A percentile compares a stretch with the other conserved stretches of the same genome.
These are phyloP conservation scores for Mortierella claussenii DNA, from an alignment of 192 early-diverging fungal genomes.

Conservation along the genomic window DNA sequence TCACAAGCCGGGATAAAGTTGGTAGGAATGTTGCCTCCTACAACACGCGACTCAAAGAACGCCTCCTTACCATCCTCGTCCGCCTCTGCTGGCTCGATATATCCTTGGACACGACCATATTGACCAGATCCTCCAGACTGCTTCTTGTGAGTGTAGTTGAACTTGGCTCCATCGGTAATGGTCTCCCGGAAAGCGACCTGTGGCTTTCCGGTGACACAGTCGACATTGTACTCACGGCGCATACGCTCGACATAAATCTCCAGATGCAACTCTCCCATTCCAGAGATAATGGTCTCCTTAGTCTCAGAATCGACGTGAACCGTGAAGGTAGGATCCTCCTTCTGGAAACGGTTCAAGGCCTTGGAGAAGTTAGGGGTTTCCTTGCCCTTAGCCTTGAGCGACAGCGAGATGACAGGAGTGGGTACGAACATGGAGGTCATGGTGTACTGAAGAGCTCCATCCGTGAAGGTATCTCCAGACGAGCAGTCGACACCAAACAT, in stretches of 20 bases:
- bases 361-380: constrained; percentile 83
- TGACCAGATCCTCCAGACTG: constrained; percentile 97
- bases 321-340: constrained; percentile 88
- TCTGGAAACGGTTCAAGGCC: constrained; percentile 84
- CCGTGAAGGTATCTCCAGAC: constrained; percentile 96
- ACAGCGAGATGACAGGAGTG: constrained; percentile 95
- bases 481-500: constrained; percentile 98
- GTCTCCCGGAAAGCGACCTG: constrained; percentile 99
- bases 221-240: constrained; percentile 96
- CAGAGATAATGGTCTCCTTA: constrained; percentile 90
- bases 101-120: constrained; percentile 91
- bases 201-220: constrained; percentile 96
- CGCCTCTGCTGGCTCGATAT: constrained; percentile 85
- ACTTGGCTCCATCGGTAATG: constrained; percentile 74
- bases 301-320: constrained; percentile 81
- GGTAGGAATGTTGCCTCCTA: constrained; percentile 94
- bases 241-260: constrained; percentile 98
- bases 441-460: constrained; percentile 81
- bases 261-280: constrained; percentile 90
- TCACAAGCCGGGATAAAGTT: constrained; percentile 95
- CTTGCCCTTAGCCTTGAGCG: constrained; percentile 91
- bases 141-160: constrained; percentile 99
- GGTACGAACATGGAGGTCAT: constrained; percentile 99
- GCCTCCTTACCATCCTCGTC: constrained; percentile 72
- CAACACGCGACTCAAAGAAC: constrained; percentile 85